Evolutionary conservation across 1,139 yeast species (phyloP), one percentile per base, ranked within the genome.

Genomic region (Sugiyamaella castrensis): DNA sequence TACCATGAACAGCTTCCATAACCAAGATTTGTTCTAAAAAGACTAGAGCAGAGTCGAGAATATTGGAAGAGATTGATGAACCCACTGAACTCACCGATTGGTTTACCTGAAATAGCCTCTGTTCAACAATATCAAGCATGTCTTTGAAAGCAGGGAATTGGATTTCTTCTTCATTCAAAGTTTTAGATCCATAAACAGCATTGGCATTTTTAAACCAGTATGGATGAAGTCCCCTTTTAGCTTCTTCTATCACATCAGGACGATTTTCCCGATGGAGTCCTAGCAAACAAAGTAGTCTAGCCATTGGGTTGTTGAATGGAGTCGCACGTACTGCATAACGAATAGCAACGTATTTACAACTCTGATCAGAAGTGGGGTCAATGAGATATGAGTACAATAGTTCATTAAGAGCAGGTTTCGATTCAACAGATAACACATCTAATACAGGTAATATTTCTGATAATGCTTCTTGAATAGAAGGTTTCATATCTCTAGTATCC

Each of bases 221-320:
- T 0, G 97, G 97, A 62, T 87, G 82, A 28, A 92, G 71, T 0
- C 98, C 98, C 53, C 80, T 80, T n/a, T 67, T 67, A 0, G 96
- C 84, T 64, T 89, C 97, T 60, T 89, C 96, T 11, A 82, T 71
- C 0, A 84, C 79, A 56, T 88, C 96, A 1, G 87, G 74, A 46
- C 86, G 73, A 57, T 84, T 85, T 4, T 53, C 58, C 2, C 66
- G 67, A 13, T 79, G 69, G 9, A 87, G 68, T 8, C 89, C 96
- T 45, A 84, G 65, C 15, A 89, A 65, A 61, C 92, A 84, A 36
- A 87, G 68, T 47, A 78, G 61, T 53, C 97, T 74, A 0, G 94
- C 87, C 38, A 79, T 79, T 0, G 86, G 65, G 62, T 88, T 91
- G 46, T 72, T 61, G 58, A 89, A 89, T 0, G 85, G 81, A 57